phyloP scores from a whole-genome alignment of 805 yeast genomes.

The Ogataea kodamae region DNA sequence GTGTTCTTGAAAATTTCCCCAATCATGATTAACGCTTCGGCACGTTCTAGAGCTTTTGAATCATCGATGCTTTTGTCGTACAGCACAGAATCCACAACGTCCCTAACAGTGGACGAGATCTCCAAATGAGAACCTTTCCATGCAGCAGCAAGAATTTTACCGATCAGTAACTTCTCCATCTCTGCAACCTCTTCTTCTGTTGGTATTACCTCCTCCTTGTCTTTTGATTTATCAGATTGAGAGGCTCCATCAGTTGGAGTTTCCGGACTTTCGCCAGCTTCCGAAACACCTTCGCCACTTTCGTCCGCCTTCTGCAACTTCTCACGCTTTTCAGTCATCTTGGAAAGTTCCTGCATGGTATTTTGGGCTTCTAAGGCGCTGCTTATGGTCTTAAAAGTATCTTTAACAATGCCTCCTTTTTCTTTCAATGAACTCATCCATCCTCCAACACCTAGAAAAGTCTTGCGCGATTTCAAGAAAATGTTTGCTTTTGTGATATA shows the following conservation, averaged over 20 bases:
- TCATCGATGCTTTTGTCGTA: slow-evolving; percentile 61
- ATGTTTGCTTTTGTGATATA: slow-evolving; percentile 75
- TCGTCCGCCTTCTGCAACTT: slow-evolving; percentile 27
- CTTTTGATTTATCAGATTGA: slow-evolving; percentile 9
- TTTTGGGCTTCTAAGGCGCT: slow-evolving; percentile 86
- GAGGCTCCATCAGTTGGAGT: slow-evolving; percentile 3
- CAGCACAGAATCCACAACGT: slow-evolving; percentile 75
- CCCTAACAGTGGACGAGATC: slow-evolving; percentile 72
- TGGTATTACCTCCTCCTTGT: slow-evolving; percentile 29
- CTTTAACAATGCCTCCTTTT: slow-evolving; percentile 77
- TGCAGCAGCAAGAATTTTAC: slow-evolving; percentile 88
- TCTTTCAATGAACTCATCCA: slow-evolving; percentile 78
- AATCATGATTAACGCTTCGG: slow-evolving; percentile 70
- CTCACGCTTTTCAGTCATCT: slow-evolving; percentile 56
- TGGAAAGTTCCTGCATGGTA: slow-evolving; percentile 69
- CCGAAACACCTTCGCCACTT: slow-evolving; percentile 12
- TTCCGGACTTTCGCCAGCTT: slow-evolving; percentile 3
- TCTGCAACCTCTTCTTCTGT: slow-evolving; percentile 63
- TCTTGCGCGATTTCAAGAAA: slow-evolving; percentile 64
- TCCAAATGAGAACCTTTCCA: slow-evolving; percentile 95
- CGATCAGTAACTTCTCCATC: slow-evolving; percentile 76
- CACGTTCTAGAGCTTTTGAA: slow-evolving; percentile 65
- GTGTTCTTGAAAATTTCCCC: slow-evolving; percentile 68
- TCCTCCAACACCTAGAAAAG: slow-evolving; percentile 81
- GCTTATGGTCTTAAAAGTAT: slow-evolving; percentile 76